These are phyloP conservation scores for Corymbia calophylla DNA, from an alignment of 441 rosid genomes.

Conservation along the genomic window DNA sequence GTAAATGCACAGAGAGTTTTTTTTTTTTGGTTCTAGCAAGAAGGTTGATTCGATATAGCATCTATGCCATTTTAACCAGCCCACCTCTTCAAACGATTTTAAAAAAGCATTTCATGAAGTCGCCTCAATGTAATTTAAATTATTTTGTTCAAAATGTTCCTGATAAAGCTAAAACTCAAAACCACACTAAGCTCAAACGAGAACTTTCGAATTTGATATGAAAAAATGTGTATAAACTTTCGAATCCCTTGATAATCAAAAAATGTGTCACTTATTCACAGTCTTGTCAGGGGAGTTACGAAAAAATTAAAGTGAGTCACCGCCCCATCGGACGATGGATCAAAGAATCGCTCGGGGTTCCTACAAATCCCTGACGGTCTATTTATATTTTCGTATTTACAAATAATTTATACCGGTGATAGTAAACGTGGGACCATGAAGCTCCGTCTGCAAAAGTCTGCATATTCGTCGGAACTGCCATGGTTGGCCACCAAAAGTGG, in stretches of 20 bases:
- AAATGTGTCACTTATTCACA: too few relatives aligned
- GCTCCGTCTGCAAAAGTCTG: not conserved
- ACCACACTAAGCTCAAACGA: not conserved
- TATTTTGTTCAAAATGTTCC: not conserved
- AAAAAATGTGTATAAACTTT: fast-evolving
- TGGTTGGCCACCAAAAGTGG: not conserved
- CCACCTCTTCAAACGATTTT: not conserved
- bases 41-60: not conserved
- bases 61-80: not conserved
- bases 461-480: not conserved
- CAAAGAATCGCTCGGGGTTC: fast-evolving
- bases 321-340: fast-evolving
- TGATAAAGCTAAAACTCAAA: not conserved
- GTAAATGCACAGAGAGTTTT: not conserved
- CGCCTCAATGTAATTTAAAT: not conserved
- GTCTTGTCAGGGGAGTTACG: too few relatives aligned
- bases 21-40: not conserved
- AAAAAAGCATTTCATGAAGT: not conserved
- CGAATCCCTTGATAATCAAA: too few relatives aligned
- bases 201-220: not conserved
- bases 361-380: fast-evolving
- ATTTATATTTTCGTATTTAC: fast-evolving
- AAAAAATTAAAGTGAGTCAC: not conserved
- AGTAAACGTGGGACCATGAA: not conserved
- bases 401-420: fast-evolving